Percentiles rank a stretch among this genome's conserved stretches.
These are phyloP conservation scores for Falciphora oryzae DNA, from an alignment of 2,329 filamentous ascomycete species.

Conservation along the genomic window DNA sequence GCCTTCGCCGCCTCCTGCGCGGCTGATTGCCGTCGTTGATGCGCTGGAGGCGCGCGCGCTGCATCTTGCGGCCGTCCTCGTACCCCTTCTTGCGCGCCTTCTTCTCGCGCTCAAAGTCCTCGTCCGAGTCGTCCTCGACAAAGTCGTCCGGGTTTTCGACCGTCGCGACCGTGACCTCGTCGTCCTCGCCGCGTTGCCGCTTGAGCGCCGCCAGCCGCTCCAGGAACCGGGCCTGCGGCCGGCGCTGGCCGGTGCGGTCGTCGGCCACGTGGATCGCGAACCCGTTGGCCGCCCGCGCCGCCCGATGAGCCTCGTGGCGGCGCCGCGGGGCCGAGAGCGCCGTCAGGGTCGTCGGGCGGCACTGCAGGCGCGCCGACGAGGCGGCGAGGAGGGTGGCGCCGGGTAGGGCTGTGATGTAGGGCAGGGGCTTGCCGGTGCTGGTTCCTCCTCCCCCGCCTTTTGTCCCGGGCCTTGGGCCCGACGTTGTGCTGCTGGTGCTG, in stretches of 20 bases:
- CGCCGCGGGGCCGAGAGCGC: slow-evolving; percentile 10
- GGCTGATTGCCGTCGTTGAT: not conserved
- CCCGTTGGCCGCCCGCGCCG: slow-evolving; percentile 10
- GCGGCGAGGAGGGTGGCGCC: slow-evolving; percentile 23
- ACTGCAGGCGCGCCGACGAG: slow-evolving; percentile 16
- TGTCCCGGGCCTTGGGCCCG: not conserved
- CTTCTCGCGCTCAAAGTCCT: slow-evolving; percentile 9
- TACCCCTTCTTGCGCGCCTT: slow-evolving; percentile 8
- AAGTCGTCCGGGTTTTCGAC: slow-evolving; percentile 14
- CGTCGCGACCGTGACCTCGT: slow-evolving; percentile 19
- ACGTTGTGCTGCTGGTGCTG: not conserved
- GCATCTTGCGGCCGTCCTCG: slow-evolving; percentile 2
- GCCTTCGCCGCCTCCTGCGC: no score
- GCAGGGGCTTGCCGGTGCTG: not conserved
- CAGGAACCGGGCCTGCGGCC: slow-evolving; percentile 18
- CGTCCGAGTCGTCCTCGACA: slow-evolving; percentile 12
- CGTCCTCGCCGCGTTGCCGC: slow-evolving; percentile 16
- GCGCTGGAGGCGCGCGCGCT: not conserved
- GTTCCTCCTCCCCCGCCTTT: not conserved
- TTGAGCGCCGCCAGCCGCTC: slow-evolving; percentile 20
- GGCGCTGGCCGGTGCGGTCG: slow-evolving; percentile 14
- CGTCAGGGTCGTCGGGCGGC: slow-evolving; percentile 11
- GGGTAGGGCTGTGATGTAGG: slow-evolving; percentile 1
- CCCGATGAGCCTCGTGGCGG: slow-evolving; percentile 1
- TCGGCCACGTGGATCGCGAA: slow-evolving; percentile 17